Conservation (phyloP, 2,329 filamentous ascomycete species). For the Cordyceps pruinosa region DNA sequence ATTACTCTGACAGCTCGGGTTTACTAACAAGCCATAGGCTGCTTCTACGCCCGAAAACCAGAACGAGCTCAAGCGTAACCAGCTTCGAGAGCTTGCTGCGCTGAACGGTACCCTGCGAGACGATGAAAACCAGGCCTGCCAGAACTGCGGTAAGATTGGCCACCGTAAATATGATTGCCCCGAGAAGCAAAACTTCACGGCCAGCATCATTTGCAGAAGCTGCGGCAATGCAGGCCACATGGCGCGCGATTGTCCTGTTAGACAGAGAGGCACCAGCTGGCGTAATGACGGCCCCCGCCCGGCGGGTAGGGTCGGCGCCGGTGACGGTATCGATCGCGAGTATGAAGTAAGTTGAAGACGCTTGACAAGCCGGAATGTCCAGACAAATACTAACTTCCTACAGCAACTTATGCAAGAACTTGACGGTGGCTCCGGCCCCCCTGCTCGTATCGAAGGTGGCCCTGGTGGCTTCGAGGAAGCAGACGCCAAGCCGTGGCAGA, state of each 20-base stretch:
- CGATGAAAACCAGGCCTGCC: constrained; percentile 97
- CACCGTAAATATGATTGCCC: constrained; percentile 99
- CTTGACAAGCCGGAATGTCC: background rate
- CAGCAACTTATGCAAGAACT: constrained; percentile 98
- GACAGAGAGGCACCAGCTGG: constrained; percentile 85
- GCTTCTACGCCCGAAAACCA: constrained; percentile 97
- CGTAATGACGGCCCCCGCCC: constrained; percentile 61
- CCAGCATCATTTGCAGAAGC: constrained; percentile 96
- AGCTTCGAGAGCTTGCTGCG: constrained; percentile 92
- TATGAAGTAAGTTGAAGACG: constrained; percentile 67
- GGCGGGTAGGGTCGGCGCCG: constrained; percentile 63
- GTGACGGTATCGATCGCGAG: constrained; percentile 85
- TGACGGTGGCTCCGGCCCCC: constrained; percentile 64
- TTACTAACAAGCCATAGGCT: constrained; percentile 52
- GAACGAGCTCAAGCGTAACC: constrained; percentile 97
- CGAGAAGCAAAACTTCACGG: constrained; percentile 96
- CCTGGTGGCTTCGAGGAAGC: constrained; percentile 53
- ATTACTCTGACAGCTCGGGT: background rate
- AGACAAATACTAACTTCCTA: constrained; percentile 31
- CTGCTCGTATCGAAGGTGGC: constrained; percentile 80
- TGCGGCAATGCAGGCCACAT: constrained; percentile 98
- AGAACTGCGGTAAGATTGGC: constrained; percentile 98
- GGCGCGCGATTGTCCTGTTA: constrained; percentile 94
- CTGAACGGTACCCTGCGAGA: constrained; percentile 98
- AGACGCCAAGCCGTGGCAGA: constrained; percentile 79